Percentiles rank a stretch among this genome's conserved stretches.
Conservation (phyloP, 371 early-diverging fungal genomes). For the Mortierella sp. region DNA sequence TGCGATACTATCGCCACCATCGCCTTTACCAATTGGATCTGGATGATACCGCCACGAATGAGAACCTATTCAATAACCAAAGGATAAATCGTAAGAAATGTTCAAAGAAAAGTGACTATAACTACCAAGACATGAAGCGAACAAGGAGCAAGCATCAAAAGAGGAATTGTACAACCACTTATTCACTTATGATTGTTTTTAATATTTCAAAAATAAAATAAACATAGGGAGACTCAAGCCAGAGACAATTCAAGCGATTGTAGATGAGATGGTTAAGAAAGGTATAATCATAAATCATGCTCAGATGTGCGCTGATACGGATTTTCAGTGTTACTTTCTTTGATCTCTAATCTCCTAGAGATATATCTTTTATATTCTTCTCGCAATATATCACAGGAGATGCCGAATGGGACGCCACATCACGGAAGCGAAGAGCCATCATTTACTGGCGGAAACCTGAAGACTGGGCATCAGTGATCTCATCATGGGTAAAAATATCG, state of each 20-base stretch:
- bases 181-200: no score
- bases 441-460: conserved; percentile 92
- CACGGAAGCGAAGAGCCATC: conserved; percentile 70
- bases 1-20: conserved; percentile 75
- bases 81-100: conserved; percentile 75
- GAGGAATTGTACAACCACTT: no score
- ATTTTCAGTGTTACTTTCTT: neutral
- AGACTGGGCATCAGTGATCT: conserved; percentile 87
- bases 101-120: no score
- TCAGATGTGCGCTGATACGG: neutral
- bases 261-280: conserved; percentile 82
- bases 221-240: conserved; percentile 65
- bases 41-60: conserved; percentile 66
- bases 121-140: no score
- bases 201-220: neutral
- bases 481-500: conserved; percentile 76
- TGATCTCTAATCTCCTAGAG: neutral
- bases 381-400: conserved; percentile 59
- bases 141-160: no score
- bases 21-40: conserved; percentile 75
- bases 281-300: conserved; percentile 54
- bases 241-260: conserved; percentile 73
- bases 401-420: conserved; percentile 79
- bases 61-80: conserved; percentile 74
- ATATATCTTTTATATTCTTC: neutral